A percentile compares a stretch with the other conserved stretches of the same genome.
Conservation (phyloP, 257 asterid genomes). For the Solanum virginianum region DNA sequence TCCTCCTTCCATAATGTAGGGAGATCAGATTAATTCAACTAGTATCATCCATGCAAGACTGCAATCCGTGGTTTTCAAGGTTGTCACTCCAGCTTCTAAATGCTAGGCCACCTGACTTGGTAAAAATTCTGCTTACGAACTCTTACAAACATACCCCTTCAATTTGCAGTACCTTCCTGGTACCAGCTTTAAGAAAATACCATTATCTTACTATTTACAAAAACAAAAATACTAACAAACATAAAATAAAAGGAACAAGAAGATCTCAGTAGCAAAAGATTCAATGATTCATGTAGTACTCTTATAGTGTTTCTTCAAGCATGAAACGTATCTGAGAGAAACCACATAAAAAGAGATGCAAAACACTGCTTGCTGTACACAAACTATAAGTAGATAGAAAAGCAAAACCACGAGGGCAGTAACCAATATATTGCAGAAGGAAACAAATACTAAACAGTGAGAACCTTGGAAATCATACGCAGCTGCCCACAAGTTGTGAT, state of each 20-base stretch:
- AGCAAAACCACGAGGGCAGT: background rate
- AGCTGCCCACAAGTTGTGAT: constrained; percentile 70
- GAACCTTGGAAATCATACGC: constrained; percentile 61
- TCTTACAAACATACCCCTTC: background rate
- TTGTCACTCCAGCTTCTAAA: background rate
- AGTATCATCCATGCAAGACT: background rate
- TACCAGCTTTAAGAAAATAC: background rate
- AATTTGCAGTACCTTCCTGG: background rate
- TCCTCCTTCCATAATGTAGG: background rate
- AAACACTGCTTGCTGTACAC: background rate
- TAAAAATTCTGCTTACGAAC: background rate
- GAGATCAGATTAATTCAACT: background rate
- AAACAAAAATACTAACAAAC: background rate
- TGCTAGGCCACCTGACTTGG: background rate
- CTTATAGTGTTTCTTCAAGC: background rate
- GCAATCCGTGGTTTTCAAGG: background rate
- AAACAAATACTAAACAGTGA: background rate
- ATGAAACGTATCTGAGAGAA: background rate
- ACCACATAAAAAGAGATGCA: background rate
- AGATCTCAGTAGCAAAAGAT: background rate
- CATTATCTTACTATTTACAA: background rate
- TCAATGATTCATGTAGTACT: background rate
- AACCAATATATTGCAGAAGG: background rate
- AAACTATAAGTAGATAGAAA: background rate
- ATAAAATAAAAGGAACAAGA: background rate